A percentile compares a stretch with the other conserved stretches of the same genome.
phyloP scores from a whole-genome alignment of 225 moss, liverwort and hornwort species.

The Physcomitrellopsis africana region DNA sequence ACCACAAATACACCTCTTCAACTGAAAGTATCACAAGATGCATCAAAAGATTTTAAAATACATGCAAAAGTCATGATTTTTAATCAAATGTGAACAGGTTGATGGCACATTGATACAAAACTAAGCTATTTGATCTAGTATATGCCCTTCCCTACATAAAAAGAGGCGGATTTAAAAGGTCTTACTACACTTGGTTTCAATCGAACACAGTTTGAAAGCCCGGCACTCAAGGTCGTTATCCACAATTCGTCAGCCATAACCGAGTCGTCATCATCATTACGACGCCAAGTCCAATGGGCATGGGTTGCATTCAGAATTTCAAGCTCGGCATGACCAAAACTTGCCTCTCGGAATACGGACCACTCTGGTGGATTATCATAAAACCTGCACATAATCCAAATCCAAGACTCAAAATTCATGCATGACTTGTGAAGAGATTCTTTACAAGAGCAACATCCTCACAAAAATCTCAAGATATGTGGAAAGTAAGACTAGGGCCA shows the following conservation, averaged over 20 bases:
- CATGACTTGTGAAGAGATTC: no score
- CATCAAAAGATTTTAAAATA: no score
- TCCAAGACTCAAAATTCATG: neutral
- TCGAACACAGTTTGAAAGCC: slow-evolving; percentile 41
- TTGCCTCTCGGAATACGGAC: slow-evolving; percentile 82
- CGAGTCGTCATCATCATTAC: slow-evolving; percentile 74
- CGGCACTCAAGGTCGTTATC: slow-evolving; percentile 50
- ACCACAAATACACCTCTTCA: no score
- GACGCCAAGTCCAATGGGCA: slow-evolving; percentile 83
- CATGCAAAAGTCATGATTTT: no score
- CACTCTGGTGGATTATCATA: slow-evolving; percentile 65
- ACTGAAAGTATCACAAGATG: no score
- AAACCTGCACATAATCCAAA: slow-evolving; percentile 50
- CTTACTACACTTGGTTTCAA: slow-evolving; percentile 35
- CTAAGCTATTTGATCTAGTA: neutral
- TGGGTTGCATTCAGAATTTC: slow-evolving; percentile 68
- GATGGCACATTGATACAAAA: slow-evolving; percentile 24
- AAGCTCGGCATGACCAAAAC: slow-evolving; percentile 78
- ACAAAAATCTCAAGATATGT: no score
- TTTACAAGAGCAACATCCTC: no score
- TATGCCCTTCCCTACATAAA: slow-evolving; percentile 36
- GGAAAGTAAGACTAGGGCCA: no score
- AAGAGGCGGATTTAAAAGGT: slow-evolving; percentile 37
- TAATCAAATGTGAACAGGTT: neutral
- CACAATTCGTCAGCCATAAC: slow-evolving; percentile 65